A percentile compares a stretch with the other conserved stretches of the same genome.
Conservation (phyloP, 2,329 filamentous ascomycete species). For the Fusarium subtropicale region DNA sequence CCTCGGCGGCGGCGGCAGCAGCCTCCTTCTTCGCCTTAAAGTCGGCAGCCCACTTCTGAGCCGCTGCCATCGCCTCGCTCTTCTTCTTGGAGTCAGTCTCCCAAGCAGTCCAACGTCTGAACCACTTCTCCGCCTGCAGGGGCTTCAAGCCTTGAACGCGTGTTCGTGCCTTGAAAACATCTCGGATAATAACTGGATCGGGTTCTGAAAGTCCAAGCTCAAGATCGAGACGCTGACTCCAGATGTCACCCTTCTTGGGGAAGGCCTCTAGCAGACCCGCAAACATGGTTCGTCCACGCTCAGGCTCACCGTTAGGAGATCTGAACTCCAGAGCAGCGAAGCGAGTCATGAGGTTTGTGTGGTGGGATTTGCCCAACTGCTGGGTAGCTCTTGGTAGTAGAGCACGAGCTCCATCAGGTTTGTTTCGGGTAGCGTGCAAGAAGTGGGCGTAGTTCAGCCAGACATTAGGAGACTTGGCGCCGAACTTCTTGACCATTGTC, state of each 20-base stretch:
- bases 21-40: slow-evolving; percentile 60
- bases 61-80: slow-evolving; percentile 77
- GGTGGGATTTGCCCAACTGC: slow-evolving; percentile 76
- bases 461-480: slow-evolving; percentile 80
- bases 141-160: slow-evolving; percentile 79
- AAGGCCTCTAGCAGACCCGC: slow-evolving; percentile 86
- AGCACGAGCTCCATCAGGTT: slow-evolving; percentile 79
- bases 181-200: slow-evolving; percentile 69
- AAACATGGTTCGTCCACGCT: slow-evolving; percentile 94
- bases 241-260: slow-evolving; percentile 90
- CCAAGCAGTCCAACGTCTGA: slow-evolving; percentile 91
- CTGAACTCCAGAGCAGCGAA: slow-evolving; percentile 95
- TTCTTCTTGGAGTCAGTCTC: slow-evolving; percentile 75
- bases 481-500: slow-evolving; percentile 87
- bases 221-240: slow-evolving; percentile 91
- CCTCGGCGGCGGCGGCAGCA: slow-evolving; percentile 46
- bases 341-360: slow-evolving; percentile 78
- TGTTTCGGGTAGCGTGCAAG: slow-evolving; percentile 78
- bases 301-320: slow-evolving; percentile 82
- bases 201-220: slow-evolving; percentile 75
- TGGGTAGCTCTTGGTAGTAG: slow-evolving; percentile 87
- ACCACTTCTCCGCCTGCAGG: slow-evolving; percentile 86
- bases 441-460: slow-evolving; percentile 98
- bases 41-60: slow-evolving; percentile 74
- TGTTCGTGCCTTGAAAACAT: slow-evolving; percentile 84